These are phyloP conservation scores for Pythium volutum DNA, from an alignment of 352 stramenopile genomes.

Conservation along the genomic window DNA sequence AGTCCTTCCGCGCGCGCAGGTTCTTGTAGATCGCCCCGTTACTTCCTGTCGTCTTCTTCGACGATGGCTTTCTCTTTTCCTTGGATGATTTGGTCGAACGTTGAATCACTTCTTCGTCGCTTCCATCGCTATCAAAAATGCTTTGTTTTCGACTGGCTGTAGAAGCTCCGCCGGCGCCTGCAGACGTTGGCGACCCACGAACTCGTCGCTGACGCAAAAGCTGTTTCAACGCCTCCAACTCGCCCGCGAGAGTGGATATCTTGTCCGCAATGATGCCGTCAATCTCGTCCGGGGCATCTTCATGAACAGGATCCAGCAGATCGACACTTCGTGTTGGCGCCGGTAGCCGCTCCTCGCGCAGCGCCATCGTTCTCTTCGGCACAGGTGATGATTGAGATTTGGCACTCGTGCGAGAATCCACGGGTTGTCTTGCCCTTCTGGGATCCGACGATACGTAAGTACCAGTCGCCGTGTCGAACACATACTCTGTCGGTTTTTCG, in stretches of 20 bases:
- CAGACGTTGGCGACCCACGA: neutral
- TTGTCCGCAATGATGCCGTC: constrained; percentile 79
- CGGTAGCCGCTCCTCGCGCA: constrained; percentile 1
- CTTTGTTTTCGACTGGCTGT: constrained; percentile 46
- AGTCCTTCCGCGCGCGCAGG: constrained; percentile 46
- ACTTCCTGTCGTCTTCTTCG: constrained; percentile 14
- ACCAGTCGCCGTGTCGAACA: constrained; percentile 57
- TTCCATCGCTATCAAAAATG: constrained; percentile 70
- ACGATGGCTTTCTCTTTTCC: constrained; percentile 8
- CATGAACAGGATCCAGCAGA: constrained; percentile 20
- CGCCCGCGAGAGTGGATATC: constrained; percentile 66
- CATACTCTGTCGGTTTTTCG: constrained; percentile 72
- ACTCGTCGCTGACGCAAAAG: constrained; percentile 46
- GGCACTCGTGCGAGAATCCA: neutral
- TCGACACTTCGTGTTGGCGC: neutral
- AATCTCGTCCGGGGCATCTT: constrained; percentile 31
- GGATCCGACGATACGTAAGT: constrained; percentile 45
- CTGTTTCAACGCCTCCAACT: constrained; percentile 64
- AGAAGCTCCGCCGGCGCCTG: constrained; percentile 4
- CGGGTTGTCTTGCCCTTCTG: neutral
- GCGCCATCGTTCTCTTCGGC: neutral
- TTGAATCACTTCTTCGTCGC: constrained; percentile 35
- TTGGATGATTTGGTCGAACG: constrained; percentile 9
- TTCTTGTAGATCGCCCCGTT: neutral
- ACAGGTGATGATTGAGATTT: neutral